These are phyloP conservation scores for Backusella morwellensis DNA, from an alignment of 192 early-diverging fungal species.

Conservation along the genomic window DNA sequence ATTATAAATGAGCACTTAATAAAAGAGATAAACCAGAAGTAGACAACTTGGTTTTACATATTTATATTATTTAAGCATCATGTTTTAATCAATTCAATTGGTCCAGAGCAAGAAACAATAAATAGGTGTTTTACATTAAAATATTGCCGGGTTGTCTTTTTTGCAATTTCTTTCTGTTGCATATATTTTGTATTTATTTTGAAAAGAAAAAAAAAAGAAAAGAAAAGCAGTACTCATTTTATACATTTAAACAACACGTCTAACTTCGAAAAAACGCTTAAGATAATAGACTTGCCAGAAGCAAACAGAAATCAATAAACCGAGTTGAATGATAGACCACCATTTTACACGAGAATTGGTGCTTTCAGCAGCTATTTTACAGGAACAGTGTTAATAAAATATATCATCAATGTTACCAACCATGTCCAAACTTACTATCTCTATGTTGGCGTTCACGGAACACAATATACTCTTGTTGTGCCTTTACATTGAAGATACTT, in stretches of 20 bases:
- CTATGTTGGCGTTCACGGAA: slow-evolving; percentile 61
- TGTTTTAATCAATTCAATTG: not conserved
- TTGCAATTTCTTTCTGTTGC: no score
- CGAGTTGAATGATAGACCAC: slow-evolving; percentile 71
- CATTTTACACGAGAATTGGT: slow-evolving; percentile 78
- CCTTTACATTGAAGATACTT: slow-evolving; percentile 58
- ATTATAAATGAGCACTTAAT: no score
- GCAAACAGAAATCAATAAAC: slow-evolving; percentile 61
- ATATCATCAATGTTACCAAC: not conserved
- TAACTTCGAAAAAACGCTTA: slow-evolving; percentile 71
- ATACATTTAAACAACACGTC: slow-evolving; percentile 53
- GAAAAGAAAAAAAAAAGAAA: not conserved
- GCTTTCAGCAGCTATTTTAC: slow-evolving; percentile 65
- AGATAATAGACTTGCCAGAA: slow-evolving; percentile 76
- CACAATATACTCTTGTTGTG: slow-evolving; percentile 72
- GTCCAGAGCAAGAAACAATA: not conserved
- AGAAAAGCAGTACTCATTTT: not conserved
- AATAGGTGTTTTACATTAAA: no score
- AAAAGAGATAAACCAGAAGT: no score
- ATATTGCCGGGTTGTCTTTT: no score
- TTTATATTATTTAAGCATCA: no score
- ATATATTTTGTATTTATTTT: not conserved
- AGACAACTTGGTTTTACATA: no score
- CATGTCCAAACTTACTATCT: slow-evolving; percentile 55
- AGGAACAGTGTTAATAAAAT: not conserved